A percentile compares a stretch with the other conserved stretches of the same genome.
Conservation (phyloP, 805 yeast genomes). For the Barnettozyma populi region DNA sequence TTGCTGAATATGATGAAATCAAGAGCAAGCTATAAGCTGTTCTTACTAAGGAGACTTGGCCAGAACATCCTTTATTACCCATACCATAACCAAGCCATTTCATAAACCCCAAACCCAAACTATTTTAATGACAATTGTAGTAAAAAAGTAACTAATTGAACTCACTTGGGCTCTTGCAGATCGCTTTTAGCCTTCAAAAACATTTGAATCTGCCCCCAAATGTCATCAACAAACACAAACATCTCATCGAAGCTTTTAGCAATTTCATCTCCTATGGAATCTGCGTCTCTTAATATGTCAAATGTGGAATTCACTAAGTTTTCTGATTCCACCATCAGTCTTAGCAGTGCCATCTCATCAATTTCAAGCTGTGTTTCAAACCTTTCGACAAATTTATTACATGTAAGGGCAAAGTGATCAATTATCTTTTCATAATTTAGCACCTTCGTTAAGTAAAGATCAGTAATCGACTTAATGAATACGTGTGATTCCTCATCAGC, state of each 20-base stretch:
- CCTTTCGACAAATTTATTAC: constrained; percentile 9
- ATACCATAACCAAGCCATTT: background rate
- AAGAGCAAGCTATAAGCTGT: constrained; percentile 6
- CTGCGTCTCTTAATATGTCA: constrained; percentile 12
- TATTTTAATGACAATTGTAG: background rate
- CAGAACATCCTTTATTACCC: background rate
- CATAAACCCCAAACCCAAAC: background rate
- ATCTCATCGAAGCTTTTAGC: constrained; percentile 4
- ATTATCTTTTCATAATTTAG: constrained; percentile 8
- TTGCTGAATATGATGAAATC: constrained; percentile 30
- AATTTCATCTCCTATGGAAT: constrained; percentile 10
- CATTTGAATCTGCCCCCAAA: background rate
- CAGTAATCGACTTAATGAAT: background rate
- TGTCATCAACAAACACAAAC: constrained; percentile 5
- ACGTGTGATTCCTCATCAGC: background rate
- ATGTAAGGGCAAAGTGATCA: background rate
- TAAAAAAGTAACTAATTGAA: background rate
- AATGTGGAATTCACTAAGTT: constrained; percentile 7
- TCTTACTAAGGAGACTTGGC: background rate
- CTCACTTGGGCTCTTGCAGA: background rate
- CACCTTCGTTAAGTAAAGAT: constrained; percentile 1
- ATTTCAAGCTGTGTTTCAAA: constrained; percentile 7
- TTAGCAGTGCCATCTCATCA: constrained; percentile 10
- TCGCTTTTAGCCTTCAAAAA: background rate
- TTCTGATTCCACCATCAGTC: constrained; percentile 4